Evolutionary conservation across 495 filamentous ascomycete genomes (phyloP), one percentile per base, ranked within the genome.

Genomic region (Aspergillus sparsus): DNA sequence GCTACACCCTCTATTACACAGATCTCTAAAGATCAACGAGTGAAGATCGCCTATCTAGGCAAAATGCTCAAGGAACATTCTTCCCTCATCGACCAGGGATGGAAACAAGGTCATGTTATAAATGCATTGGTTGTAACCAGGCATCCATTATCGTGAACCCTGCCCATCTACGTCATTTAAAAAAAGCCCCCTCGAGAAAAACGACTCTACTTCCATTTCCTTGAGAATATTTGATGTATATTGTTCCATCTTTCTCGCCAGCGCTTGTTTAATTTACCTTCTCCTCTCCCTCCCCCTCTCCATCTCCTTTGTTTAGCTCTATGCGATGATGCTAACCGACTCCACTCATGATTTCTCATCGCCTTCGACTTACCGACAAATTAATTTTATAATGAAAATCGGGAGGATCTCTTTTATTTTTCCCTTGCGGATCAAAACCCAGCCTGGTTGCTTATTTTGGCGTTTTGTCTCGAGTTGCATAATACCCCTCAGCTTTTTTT

Each of bases 1-100:
- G 21, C 21, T 27, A 27, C 21, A 27, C 21, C 51, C 37, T 58
- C 15, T 18, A 8, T 16, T 57, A n/a, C 37, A 18, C 37, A 78
- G 75, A 74, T 90, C 21, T 64, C 80, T 1, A 70, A 73, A 47
- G 70, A 73, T 32, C 84, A 82, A 60, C 82, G 79, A 33, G 75
- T 96, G 21, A 83, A 81, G 41, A 82, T 96, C 32, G 88, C 82
- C 41, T 95, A 93, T 68, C 81, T 94, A 69, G 92, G 92, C 52
- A 88, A 83, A 66, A 82, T 93, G 39, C 79, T 96, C 13, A 84
- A 87, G 57, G 90, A 94, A 63, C 77, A 79, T 35, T 66, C 80
- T 27, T 74, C 88, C 0, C 69, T 96, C 13, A 67, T 72, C 15
- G 80, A 77, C 33, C 90, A 92, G 64, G 89, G 89, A 31, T 97